Conservation (phyloP, 2,329 filamentous ascomycete genomes). For the Colletotrichum sp. region DNA sequence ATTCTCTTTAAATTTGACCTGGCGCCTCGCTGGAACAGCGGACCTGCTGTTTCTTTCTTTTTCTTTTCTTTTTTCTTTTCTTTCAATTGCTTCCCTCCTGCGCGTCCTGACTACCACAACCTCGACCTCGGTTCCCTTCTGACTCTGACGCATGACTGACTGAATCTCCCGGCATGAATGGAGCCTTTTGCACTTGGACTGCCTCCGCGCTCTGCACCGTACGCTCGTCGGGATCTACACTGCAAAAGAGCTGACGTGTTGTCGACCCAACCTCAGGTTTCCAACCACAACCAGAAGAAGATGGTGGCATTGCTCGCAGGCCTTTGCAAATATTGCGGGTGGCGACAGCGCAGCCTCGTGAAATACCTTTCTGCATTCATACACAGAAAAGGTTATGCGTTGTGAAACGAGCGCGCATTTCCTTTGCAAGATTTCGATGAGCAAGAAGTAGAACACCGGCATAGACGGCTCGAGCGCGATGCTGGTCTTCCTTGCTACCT, state of each 20-base stretch:
- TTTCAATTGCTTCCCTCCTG: too few relatives aligned
- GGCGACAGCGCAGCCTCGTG: not conserved
- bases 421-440: fast-evolving
- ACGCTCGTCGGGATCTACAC: fast-evolving
- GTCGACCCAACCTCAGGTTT: not conserved
- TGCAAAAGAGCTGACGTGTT: not conserved
- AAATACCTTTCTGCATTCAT: not conserved
- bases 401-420: not conserved
- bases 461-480: not conserved
- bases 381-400: not conserved
- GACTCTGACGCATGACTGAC: not conserved
- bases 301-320: not conserved
- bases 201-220: not conserved
- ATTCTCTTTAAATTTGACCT: fast-evolving
- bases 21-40: too few relatives aligned
- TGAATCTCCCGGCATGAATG: not conserved
- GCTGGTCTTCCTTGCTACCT: not conserved
- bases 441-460: not conserved
- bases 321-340: not conserved
- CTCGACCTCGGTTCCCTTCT: not conserved
- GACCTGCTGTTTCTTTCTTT: too few relatives aligned
- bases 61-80: too few relatives aligned
- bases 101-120: too few relatives aligned
- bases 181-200: not conserved
- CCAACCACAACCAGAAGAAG: not conserved